Evolutionary conservation across 345 rosid genomes (phyloP).

Genomic region (Salix exigua): DNA sequence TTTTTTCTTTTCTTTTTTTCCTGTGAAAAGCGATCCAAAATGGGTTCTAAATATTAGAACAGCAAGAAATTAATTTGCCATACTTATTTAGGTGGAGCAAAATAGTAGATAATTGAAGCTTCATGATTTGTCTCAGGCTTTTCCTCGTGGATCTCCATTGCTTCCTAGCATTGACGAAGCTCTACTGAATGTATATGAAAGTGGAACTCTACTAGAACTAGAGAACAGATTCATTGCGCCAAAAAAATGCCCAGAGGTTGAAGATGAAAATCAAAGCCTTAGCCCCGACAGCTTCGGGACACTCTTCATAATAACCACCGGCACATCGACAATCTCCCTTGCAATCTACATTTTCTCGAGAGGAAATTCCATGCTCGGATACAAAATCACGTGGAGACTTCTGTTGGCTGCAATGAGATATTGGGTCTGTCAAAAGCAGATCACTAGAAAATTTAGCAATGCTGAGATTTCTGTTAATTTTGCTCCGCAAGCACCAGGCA

Average conservation of each 20-base stretch:
- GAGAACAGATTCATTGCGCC: background rate
- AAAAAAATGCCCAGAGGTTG: background rate
- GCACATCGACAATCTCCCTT: conserved; percentile 15
- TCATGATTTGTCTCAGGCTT: background rate
- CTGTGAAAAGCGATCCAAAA: background rate
- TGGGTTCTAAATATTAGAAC: no score
- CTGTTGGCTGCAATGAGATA: background rate
- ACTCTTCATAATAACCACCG: conserved; percentile 10
- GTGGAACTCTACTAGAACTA: background rate
- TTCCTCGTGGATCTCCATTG: conserved; percentile 15
- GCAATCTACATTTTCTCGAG: background rate
- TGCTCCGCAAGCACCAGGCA: no score
- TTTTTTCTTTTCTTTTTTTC: background rate
- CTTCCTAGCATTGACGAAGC: conserved; percentile 5
- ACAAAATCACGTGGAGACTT: background rate
- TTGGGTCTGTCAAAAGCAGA: background rate
- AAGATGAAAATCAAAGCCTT: conserved; percentile 6
- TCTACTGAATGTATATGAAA: conserved; percentile 5
- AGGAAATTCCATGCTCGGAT: background rate
- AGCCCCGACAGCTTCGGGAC: background rate
- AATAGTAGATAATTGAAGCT: background rate
- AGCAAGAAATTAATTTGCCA: no score
- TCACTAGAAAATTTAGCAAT: background rate
- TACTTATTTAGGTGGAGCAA: no score
- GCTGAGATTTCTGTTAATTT: background rate